Conservation (phyloP, 768 basidiomycete species). For the Cyclocybe cylindracea region DNA sequence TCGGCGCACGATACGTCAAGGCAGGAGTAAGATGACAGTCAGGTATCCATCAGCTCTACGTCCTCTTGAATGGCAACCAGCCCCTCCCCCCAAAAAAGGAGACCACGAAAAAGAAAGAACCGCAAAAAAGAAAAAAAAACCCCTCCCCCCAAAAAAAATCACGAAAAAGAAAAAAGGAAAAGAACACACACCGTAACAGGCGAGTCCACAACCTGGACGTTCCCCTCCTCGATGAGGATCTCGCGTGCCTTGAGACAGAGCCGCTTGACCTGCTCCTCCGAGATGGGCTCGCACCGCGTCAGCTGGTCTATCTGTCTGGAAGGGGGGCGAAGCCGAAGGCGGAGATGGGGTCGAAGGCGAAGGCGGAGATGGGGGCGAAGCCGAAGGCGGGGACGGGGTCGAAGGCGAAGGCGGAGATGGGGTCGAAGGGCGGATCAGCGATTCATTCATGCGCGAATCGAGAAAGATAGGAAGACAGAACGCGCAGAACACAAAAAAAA, state of each 20-base stretch:
- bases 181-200: conserved; percentile 81
- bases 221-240: conserved; percentile 96
- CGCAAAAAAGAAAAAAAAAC: neutral
- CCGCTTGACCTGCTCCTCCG: conserved; percentile 93
- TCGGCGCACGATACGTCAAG: no score
- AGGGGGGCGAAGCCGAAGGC: neutral
- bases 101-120: conserved; percentile 1
- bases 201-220: conserved; percentile 94
- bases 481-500: no score
- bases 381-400: no score
- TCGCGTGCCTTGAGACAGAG: conserved; percentile 96
- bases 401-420: neutral
- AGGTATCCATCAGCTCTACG: no score
- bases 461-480: no score
- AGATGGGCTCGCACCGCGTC: conserved; percentile 90
- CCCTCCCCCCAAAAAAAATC: conserved; percentile 5
- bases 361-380: no score
- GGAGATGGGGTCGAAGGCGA: no score
- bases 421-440: neutral
- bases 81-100: no score
- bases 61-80: no score
- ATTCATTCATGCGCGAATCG: neutral
- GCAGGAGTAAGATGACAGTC: no score
- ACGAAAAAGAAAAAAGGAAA: conserved; percentile 9
- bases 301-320: conserved; percentile 92